A percentile compares a stretch with the other conserved stretches of the same genome.
Conservation (phyloP, 495 filamentous ascomycete genomes). For the Cercophora samala region DNA sequence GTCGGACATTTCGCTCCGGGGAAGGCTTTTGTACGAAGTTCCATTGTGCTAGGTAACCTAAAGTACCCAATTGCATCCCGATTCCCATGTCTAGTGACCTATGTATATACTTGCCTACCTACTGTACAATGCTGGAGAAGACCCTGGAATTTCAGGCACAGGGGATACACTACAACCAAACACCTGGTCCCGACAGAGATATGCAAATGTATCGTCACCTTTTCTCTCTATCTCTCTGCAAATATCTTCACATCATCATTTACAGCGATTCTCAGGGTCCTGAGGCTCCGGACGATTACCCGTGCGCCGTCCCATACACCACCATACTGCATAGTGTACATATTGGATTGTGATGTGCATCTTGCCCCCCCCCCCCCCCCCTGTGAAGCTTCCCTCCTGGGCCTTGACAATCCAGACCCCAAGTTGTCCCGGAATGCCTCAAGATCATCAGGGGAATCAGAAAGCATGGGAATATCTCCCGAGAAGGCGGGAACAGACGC, state of each 20-base stretch:
- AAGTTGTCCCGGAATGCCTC: not conserved
- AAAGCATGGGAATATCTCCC: constrained; percentile 5
- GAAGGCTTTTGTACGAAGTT: not conserved
- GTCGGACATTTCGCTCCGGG: not conserved
- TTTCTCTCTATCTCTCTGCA: not conserved
- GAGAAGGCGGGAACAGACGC: not conserved
- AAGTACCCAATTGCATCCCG: not conserved
- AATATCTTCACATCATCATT: not conserved
- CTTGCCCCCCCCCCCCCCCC: not conserved
- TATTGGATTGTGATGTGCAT: not conserved
- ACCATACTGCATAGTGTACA: not conserved
- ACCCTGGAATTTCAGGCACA: not conserved
- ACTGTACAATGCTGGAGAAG: not conserved
- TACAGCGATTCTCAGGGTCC: not conserved
- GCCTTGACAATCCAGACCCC: not conserved
- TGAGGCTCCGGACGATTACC: not conserved
- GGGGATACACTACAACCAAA: not conserved
- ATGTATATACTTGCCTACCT: too few relatives aligned
- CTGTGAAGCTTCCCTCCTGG: not conserved
- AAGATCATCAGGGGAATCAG: constrained; percentile 9
- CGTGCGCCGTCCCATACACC: not conserved
- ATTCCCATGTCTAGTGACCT: not conserved
- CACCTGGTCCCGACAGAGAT: too few relatives aligned
- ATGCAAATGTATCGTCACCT: not conserved
- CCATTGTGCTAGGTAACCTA: not conserved